These are phyloP conservation scores for Jaapia argillacea DNA, from an alignment of 768 basidiomycete species.

Conservation along the genomic window DNA sequence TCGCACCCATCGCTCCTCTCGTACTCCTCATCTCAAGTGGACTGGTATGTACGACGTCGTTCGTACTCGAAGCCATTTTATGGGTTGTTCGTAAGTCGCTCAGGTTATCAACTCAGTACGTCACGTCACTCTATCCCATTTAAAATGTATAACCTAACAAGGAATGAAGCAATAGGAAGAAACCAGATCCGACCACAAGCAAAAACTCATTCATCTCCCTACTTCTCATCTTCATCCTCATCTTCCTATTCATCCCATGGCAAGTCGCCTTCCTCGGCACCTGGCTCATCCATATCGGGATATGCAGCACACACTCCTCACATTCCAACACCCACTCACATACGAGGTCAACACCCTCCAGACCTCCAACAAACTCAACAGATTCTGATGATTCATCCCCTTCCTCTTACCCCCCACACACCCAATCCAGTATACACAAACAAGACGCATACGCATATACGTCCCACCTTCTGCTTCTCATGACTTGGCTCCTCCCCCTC, in stretches of 20 bases:
- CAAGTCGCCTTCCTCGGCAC: conserved; percentile 85
- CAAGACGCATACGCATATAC: neutral
- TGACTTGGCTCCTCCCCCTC: conserved; percentile 76
- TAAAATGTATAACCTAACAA: no score
- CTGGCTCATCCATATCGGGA: conserved; percentile 70
- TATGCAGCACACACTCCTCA: conserved; percentile 33
- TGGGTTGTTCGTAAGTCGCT: conserved; percentile 17
- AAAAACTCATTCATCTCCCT: conserved; percentile 50
- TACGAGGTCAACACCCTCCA: conserved; percentile 1
- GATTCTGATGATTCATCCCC: neutral
- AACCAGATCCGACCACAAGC: conserved; percentile 28
- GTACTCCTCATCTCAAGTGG: conserved; percentile 54
- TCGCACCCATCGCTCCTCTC: conserved; percentile 44
- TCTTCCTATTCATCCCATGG: conserved; percentile 78
- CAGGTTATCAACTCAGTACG: conserved; percentile 11
- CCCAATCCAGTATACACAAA: conserved; percentile 1
- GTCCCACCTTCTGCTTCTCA: conserved; percentile 53
- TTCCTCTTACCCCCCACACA: neutral
- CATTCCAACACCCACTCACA: conserved; percentile 1
- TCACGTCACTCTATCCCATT: no score
- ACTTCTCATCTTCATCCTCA: conserved; percentile 46
- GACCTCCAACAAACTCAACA: neutral
- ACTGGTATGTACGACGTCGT: conserved; percentile 53
- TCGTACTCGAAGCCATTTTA: conserved; percentile 36
- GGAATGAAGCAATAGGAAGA: conserved; percentile 18